Evolutionary conservation across 2,329 filamentous ascomycete species (phyloP).

Genomic region (Colletotrichum gigasporum): DNA sequence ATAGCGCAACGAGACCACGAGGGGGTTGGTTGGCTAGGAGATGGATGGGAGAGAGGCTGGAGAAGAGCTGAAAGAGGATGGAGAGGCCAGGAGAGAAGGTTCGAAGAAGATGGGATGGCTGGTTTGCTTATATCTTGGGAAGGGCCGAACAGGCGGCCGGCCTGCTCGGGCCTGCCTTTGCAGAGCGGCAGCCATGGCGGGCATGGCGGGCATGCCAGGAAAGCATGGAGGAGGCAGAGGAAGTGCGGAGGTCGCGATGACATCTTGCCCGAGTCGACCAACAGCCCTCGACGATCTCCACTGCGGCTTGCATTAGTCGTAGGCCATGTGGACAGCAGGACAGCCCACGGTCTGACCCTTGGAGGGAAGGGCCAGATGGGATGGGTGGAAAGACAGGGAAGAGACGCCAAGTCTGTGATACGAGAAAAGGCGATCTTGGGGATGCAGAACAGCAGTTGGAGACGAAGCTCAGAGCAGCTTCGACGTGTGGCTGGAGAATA

Average conservation of each 20-base stretch:
- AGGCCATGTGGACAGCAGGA: constrained; percentile 16
- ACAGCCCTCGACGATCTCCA: constrained; percentile 24
- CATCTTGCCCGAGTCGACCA: constrained; percentile 19
- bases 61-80: constrained; percentile 17
- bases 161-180: not conserved
- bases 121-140: constrained; percentile 32
- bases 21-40: constrained; percentile 26
- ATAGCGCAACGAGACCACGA: constrained; percentile 5
- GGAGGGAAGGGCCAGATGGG: not conserved
- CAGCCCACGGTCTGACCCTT: constrained; percentile 1
- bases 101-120: constrained; percentile 21
- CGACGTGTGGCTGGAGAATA: constrained; percentile 3
- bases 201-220: too few relatives aligned
- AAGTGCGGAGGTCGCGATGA: constrained; percentile 26
- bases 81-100: not conserved
- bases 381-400: constrained; percentile 1
- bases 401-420: constrained; percentile 32
- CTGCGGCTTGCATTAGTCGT: constrained; percentile 30
- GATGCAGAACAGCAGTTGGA: constrained; percentile 10
- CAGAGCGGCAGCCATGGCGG: not conserved
- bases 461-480: not conserved
- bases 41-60: constrained; percentile 26
- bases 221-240: not conserved
- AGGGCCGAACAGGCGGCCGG: not conserved
- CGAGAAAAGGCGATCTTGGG: constrained; percentile 24